Base-by-base conservation (phyloP, 208 protist species). In the Wallacemonas rigidus region DNA sequence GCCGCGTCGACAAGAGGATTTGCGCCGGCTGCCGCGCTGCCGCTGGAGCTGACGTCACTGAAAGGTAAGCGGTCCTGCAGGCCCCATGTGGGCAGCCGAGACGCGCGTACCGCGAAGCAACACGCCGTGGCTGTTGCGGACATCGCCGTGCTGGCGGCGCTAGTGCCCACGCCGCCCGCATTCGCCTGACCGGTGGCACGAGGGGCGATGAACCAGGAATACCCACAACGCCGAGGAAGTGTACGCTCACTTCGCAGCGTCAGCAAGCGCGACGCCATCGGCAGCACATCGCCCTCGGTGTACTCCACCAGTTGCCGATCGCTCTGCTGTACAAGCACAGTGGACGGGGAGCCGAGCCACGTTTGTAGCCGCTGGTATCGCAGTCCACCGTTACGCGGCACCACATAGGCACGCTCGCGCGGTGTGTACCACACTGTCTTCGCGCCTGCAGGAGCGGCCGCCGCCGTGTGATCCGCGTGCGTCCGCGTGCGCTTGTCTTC, bases 321-420 rank as follows among this genome's bases (percentile, higher is more conserved):
- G 63, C 77, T 86, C 65, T 80, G 74, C 17, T 78, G 69, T 6
- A 79, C 77, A 14, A 86, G 73, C 44, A 86, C 4, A 15, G 57
- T 75, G 54, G 68, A 72, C 4, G 81, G 81, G 2, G 81, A 86
- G 43, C 74, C 77, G 11, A 82, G 67, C 77, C 81, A 86, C n/a
- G 81, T 80, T 71, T 75, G 78, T 38, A 73, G 74, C 8, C 77
- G 73, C 9, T 71, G n/a, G 43, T 77, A 86, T 8, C 43, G 39
- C 45, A 82, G 48, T 6, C 64, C 64, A 45, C 64, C 64, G n/a
- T 41, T 58, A 5, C 3, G 17, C 47, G 60, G 60, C 60, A 38
- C 26, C n/a, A n/a, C 40, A 41, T 65, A 65, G 3, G 60, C 40
- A 6, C 60, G 60, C 43, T 65, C 60, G 17, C 73, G 8, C 47